Evolutionary conservation across 345 rosid species (phyloP).

Genomic region (Anacardium occidentale): DNA sequence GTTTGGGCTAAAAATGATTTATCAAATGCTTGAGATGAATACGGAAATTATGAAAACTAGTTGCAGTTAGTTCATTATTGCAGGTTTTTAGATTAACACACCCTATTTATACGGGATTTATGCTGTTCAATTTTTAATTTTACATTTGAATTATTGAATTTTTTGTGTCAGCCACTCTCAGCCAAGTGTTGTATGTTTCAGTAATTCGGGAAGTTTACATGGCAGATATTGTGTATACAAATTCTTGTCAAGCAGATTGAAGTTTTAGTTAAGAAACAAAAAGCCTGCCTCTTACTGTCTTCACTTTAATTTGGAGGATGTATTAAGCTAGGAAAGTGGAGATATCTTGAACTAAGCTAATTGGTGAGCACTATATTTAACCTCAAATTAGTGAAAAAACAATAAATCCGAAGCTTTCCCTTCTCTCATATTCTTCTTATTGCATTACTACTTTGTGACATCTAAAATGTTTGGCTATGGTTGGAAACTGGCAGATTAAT

Average conservation of each 20-base stretch:
- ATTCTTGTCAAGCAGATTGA: background rate
- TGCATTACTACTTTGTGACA: conserved; percentile 1
- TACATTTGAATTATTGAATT: background rate
- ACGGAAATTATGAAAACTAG: background rate
- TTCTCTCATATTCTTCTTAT: background rate
- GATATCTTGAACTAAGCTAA: background rate
- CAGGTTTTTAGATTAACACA: background rate
- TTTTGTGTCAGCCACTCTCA: background rate
- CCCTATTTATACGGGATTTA: background rate
- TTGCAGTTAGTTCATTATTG: background rate
- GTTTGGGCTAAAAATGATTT: background rate
- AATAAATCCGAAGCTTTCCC: background rate
- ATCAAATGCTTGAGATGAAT: background rate
- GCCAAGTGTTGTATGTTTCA: background rate
- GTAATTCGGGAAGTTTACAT: background rate
- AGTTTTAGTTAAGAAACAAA: background rate
- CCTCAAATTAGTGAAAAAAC: background rate
- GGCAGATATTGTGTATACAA: background rate
- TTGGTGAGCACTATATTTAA: background rate
- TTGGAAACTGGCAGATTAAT: background rate
- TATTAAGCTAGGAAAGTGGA: background rate
- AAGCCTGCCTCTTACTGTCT: background rate
- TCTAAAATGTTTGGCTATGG: background rate
- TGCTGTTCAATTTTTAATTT: background rate
- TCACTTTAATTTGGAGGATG: background rate